Evolutionary conservation across 208 protist genomes (phyloP).

Genomic region (Perkinsela sp.): DNA sequence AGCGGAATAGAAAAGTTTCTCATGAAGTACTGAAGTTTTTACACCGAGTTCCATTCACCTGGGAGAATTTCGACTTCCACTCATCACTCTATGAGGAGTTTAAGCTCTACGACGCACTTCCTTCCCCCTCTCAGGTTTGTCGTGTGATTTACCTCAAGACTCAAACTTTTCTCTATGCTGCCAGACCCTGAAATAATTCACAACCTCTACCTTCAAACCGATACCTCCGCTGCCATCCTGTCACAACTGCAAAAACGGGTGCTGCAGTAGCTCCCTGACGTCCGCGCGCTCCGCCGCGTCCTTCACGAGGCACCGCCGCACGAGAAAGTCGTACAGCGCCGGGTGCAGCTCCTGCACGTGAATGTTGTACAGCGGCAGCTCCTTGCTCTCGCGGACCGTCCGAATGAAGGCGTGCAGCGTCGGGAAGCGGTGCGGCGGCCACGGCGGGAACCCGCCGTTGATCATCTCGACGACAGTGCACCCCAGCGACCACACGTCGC

Average conservation of each 20-base stretch:
- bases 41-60: too few relatives aligned
- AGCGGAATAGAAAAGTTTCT: too few relatives aligned
- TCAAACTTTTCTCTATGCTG: too few relatives aligned
- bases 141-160: too few relatives aligned
- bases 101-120: too few relatives aligned
- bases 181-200: too few relatives aligned
- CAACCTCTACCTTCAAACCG: too few relatives aligned
- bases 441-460: conserved; percentile 35
- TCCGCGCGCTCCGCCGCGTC: conserved; percentile 26
- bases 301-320: conserved; percentile 34
- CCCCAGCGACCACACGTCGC: conserved; percentile 69
- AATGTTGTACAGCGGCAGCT: conserved; percentile 17
- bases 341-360: conserved; percentile 27
- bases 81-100: too few relatives aligned
- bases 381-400: conserved; percentile 28
- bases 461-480: conserved; percentile 71
- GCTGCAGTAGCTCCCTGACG: conserved; percentile 28
- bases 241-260: conserved; percentile 19
- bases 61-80: too few relatives aligned
- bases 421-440: conserved; percentile 26
- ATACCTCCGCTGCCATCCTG: too few relatives aligned
- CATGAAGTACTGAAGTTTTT: too few relatives aligned
- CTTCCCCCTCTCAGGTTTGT: too few relatives aligned
- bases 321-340: conserved; percentile 24
- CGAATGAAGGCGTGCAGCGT: conserved; percentile 45